A percentile compares a stretch with the other conserved stretches of the same genome.
Conservation (phyloP, 352 stramenopile genomes). For the Pythium utonaiense region DNA sequence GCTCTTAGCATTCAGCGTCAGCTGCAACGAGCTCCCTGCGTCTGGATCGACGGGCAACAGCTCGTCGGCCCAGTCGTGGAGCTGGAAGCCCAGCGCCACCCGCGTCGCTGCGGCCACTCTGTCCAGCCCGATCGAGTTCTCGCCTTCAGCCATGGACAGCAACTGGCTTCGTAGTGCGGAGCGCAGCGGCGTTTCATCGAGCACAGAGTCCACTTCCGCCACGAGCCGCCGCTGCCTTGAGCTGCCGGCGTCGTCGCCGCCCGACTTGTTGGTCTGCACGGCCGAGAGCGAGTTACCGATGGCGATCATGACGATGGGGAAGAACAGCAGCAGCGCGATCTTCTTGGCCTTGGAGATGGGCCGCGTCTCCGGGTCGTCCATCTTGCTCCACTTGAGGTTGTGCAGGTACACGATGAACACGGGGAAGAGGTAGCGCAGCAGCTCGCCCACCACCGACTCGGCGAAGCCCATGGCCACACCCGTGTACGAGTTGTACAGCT, state of each 20-base stretch:
- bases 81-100: background rate
- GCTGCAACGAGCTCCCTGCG: background rate
- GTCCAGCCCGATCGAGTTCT: background rate
- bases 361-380: slow-evolving; percentile 42
- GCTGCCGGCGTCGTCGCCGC: slow-evolving; percentile 3
- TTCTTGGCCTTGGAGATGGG: slow-evolving; percentile 55
- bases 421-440: slow-evolving; percentile 48
- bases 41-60: no score
- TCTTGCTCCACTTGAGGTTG: slow-evolving; percentile 52
- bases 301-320: slow-evolving; percentile 50
- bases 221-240: background rate
- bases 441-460: slow-evolving; percentile 43
- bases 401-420: slow-evolving; percentile 64
- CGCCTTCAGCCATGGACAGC: background rate
- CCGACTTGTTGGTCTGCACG: slow-evolving; percentile 57
- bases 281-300: slow-evolving; percentile 49
- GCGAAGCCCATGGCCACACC: slow-evolving; percentile 60
- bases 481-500: slow-evolving; percentile 52
- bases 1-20: background rate
- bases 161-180: background rate
- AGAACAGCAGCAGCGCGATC: slow-evolving; percentile 52
- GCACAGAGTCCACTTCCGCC: background rate
- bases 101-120: slow-evolving; percentile 4
- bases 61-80: slow-evolving; percentile 11
- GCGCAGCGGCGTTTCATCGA: slow-evolving; percentile 5